Evolutionary conservation across 768 basidiomycete genomes (phyloP), one percentile per base, ranked within the genome.

Genomic region (Boletus sp.): DNA sequence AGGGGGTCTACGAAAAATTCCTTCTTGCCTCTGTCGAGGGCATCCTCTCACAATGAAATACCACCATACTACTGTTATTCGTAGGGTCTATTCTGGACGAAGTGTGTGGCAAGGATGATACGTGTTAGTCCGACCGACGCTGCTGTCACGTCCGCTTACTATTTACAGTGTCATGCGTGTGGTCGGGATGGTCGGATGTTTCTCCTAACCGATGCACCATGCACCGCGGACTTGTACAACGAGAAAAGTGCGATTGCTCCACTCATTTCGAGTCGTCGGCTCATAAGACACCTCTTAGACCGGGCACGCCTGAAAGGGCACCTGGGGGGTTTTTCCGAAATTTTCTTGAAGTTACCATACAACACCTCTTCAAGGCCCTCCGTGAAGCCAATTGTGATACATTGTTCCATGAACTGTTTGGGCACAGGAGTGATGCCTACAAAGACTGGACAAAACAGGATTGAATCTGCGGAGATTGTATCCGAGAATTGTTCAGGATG

Each of bases 41-140:
- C 10, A 41, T 59, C 37, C 52, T 59, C 4, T 53, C 47, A 5
- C 44, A 49, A 48, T 61, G 63, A 32, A 41, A 56, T 30, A 18
- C 52, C 33, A 40, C 44, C 3, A 10, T 20, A 15, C 60, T 51
- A 10, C 7, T 49, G 6, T 50, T 28, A 18, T 61, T 36, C 5
- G 56, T 63, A 12, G 62, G 62, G 11, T 61, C 61, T 1, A 63
- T 63, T 51, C 28, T 63, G 4, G 62, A 63, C 32, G 56, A 54
- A 6, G 51, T 61, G n/a, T 46, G 53, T 30, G 56, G 62, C 14
- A 20, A 20, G 18, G 10, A 32, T 35, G 47, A 63, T 33, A 39
- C 24, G 7, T 63, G 62, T 62, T n/a, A 36, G 50, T 44, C 35
- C 37, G n/a, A 15, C 20, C 5, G 39, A 40, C 11, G 2, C 24